A percentile compares a stretch with the other conserved stretches of the same genome.
Conservation (phyloP, 306 rosid species). For the Morella rubra region DNA sequence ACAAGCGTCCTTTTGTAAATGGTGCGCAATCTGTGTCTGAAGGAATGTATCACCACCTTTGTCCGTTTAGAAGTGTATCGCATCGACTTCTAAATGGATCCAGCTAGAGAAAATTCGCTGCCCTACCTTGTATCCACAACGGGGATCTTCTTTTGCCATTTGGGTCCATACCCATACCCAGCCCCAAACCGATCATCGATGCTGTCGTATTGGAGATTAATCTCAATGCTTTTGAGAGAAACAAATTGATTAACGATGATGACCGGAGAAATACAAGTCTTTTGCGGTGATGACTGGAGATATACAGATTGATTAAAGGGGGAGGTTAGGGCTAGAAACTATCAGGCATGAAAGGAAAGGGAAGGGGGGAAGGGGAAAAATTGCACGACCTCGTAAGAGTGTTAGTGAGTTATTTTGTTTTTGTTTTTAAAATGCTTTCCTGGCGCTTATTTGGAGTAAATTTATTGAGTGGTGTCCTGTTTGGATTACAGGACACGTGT, state of each 20-base stretch:
- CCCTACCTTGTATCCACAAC: not conserved
- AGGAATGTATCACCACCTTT: constrained; percentile 40
- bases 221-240: not conserved
- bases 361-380: no score
- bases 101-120: constrained; percentile 9
- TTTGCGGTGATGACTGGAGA: constrained; percentile 31
- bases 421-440: no score
- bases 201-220: no score
- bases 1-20: constrained; percentile 43
- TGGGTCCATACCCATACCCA: not conserved
- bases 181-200: not conserved
- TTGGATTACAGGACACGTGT: no score
- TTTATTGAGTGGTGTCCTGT: no score
- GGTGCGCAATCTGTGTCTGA: constrained; percentile 36
- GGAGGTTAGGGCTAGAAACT: no score
- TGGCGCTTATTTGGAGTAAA: no score
- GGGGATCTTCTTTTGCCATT: not conserved
- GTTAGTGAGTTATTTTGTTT: no score
- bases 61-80: constrained; percentile 35
- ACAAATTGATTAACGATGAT: not conserved
- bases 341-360: no score
- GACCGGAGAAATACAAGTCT: constrained; percentile 43
- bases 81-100: constrained; percentile 35
- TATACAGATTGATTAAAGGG: no score
- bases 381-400: no score